Base-by-base conservation (phyloP, 768 basidiomycete species). In the Hericium rajendrae region DNA sequence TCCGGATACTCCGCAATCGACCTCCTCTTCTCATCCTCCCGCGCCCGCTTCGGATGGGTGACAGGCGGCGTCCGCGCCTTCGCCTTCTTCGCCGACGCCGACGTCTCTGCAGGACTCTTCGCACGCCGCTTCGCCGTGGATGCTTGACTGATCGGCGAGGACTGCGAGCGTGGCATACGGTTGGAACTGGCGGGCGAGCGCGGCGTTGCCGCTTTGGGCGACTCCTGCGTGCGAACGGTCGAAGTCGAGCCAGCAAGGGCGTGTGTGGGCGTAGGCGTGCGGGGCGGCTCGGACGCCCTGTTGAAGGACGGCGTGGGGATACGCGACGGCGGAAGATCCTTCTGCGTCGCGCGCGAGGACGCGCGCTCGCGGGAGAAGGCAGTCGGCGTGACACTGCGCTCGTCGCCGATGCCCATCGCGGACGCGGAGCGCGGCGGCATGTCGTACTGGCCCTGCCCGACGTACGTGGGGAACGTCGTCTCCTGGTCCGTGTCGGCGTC, bases 1-100 rank as follows among this genome's bases (percentile, higher is more conserved):
- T 77, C 74, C 6, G 88, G 87, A 70, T 90, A 90, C 49, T 78
- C 70, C 46, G 85, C 86, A n/a, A 88, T 70, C 51, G 83, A 86
- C 59, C 71, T 69, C 62, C 86, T 72, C 28, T 76, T 73, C 28
- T 71, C 69, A 28, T 76, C 75, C 12, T 81, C 77, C 18, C 71
- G 68, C 2, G 69, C 63, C 6, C 69, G 69, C 9, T 32, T 32
- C 32, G 32, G 32, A 6, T 32, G 32, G 56, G 66, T 73, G 37
- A 67, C 63, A 53, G 70, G 71, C 64, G 71, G 60, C 62, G 71
- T 75, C 40, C 70, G 61, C 56, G 70, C 70, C 67, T 77, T 79
- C 22, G 76, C 71, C 51, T 63, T 64, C 55, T 63, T 64, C 40
- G 72, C 70, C 24, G 76, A 69, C 22, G 64, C 59, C 4, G 72